Base-by-base conservation (phyloP, 2,329 filamentous ascomycete genomes). In the Sporothrix globosa region DNA sequence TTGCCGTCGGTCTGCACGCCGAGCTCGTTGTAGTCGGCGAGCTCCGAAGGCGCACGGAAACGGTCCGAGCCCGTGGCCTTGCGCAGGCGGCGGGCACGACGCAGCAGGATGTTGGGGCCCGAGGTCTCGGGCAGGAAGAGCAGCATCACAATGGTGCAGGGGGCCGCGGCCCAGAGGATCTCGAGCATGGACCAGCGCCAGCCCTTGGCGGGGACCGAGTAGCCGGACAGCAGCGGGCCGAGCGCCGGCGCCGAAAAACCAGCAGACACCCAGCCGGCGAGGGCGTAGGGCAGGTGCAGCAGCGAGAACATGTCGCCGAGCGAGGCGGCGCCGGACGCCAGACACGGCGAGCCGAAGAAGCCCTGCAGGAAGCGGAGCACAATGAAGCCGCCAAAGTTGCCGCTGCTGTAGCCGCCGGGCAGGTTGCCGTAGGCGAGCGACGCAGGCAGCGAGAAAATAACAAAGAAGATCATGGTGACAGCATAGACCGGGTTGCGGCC, bases 241-340 rank as follows among this genome's bases (percentile, higher is more conserved):
- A 79, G 78, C 2, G 79, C 79, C 1, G 84, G 91, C 21, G 91
- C 93, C 27, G 54, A 70, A 56, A 69, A 74, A 48, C 56, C 65
- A 14, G 71, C 72, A 0, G 69, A 44, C 76, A 97, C 96, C 79
- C 97, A 87, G 0, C 93, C 93, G 0, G 92, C 93, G 65, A 97
- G 88, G 73, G 85, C 88, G 88, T 92, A 97, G 52, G 97, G 84
- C 9, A 83, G 82, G 73, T 88, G 79, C 0, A 80, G 78, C 3
- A 84, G 83, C 9, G 81, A 76, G 75, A 89, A 90, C 79, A 90
- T 85, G 76, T 91, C 88, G 53, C 88, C 88, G 74, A 90, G 86
- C 34, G 88, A 83, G 74, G 87, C 88, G 3, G 87, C 87, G 1
- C 86, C 84, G 74, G 90, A 90, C 9, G 87, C 88, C 72, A 91